Evolutionary conservation across 306 rosid genomes (phyloP), one percentile per base, ranked within the genome.

Genomic region (Prunus padus): DNA sequence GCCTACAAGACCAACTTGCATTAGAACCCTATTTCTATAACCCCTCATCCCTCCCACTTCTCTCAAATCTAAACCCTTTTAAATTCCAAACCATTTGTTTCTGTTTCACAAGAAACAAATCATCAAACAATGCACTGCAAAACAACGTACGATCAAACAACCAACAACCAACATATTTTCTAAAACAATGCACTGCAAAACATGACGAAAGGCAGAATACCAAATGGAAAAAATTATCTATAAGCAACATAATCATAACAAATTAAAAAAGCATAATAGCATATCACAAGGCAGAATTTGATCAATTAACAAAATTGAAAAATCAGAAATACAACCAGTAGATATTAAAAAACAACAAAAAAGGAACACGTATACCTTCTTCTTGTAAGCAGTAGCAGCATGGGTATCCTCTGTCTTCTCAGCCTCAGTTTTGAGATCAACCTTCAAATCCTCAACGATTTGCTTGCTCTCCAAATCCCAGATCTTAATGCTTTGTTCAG

Each of bases 381-480:
- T 92, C 86, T 96, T 92, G 77, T 79, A 87, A 4, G 79, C 59
- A 8, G 76, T 79, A 1, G 86, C 88, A 47, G 86, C 83, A 14
- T 83, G 73, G 52, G 85, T 77, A 8, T 76, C 89, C 18, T 89
- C 97, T 11, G 96, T 93, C 72, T 80, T 87, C 82, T 89, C 92
- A 0, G 93, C 93, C 75, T 96, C 99, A 2, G 89, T 73, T 78
- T 89, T 92, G 0, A 96, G 85, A 63, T 96, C 99, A 6, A 96
- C 90, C 87, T 87, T 96, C 89, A 96, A 88, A 65, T 96, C 99
- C 80, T 92, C 99, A 0, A 96, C 98, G 25, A 96, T 86, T 69
- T 91, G 90, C 89, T 96, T 96, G 33, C 98, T 96, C 86, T 96
- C 99, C 85, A 96, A 88, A 79, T 96, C 99, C 98, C 99, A 96